Conservation (phyloP, 805 yeast genomes). For the Dipodascus geniculatus region DNA sequence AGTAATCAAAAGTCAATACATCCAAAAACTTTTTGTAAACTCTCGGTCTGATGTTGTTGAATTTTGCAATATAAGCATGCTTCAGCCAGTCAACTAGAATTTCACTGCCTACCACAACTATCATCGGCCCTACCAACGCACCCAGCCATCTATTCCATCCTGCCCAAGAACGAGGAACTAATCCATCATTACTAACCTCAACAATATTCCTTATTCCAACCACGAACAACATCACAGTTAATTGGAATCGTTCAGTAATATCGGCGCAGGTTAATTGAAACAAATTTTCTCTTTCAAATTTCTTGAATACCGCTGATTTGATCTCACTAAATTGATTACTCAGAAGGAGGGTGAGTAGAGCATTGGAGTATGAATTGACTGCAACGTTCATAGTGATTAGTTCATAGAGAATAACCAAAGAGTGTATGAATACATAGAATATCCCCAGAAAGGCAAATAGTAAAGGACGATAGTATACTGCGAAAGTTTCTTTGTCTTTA, state of each 20-base stretch:
- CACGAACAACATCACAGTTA: constrained; percentile 60
- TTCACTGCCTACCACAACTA: constrained; percentile 76
- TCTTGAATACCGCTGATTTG: constrained; percentile 79
- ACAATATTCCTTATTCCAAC: constrained; percentile 70
- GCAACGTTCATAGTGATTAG: constrained; percentile 87
- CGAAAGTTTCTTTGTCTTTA: constrained; percentile 1
- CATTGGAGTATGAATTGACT: constrained; percentile 89
- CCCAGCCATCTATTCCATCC: constrained; percentile 56
- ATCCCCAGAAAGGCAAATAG: constrained; percentile 35
- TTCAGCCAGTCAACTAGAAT: constrained; percentile 89
- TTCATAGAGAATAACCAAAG: constrained; percentile 69
- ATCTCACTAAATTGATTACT: constrained; percentile 89
- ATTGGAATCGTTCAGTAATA: constrained; percentile 76
- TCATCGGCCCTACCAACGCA: constrained; percentile 68
- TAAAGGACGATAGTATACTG: constrained; percentile 11
- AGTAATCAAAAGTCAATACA: constrained; percentile 56
- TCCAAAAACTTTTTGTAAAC: constrained; percentile 56
- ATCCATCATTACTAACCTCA: constrained; percentile 40
- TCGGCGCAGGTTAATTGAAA: constrained; percentile 87
- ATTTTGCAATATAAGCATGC: constrained; percentile 78
- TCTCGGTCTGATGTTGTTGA: constrained; percentile 64
- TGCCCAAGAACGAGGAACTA: constrained; percentile 62
- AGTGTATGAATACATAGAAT: constrained; percentile 54
- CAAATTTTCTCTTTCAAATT: constrained; percentile 77
- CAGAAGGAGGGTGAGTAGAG: constrained; percentile 67